phyloP scores from a whole-genome alignment of 2,329 filamentous ascomycete genomes.

The Claviceps sp. region DNA sequence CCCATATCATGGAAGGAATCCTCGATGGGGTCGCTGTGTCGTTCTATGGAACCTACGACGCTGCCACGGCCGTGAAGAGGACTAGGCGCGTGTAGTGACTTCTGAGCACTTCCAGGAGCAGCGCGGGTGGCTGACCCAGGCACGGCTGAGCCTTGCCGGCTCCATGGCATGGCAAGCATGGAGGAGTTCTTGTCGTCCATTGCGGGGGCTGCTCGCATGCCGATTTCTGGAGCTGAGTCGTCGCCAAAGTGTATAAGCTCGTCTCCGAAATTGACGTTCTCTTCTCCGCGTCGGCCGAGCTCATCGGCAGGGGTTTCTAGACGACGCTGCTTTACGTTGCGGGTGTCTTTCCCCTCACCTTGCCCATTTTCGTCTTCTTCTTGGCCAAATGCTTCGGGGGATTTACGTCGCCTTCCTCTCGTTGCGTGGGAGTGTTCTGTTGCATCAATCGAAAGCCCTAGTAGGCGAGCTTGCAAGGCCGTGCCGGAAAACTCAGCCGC shows the following conservation, averaged over 20 bases:
- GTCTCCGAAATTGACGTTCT: conserved; percentile 14
- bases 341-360: conserved; percentile 7
- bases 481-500: conserved; percentile 30
- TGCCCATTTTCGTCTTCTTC: conserved; percentile 11
- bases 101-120: conserved; percentile 23
- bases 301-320: conserved; percentile 14
- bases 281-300: conserved; percentile 13
- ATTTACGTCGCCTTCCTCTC: conserved; percentile 26
- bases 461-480: conserved; percentile 21
- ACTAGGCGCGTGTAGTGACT: conserved; percentile 19
- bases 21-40: conserved; percentile 30
- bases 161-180: conserved; percentile 39
- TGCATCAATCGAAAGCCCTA: conserved; percentile 12
- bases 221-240: conserved; percentile 46
- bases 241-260: conserved; percentile 20
- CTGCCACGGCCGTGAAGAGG: conserved; percentile 25
- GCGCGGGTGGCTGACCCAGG: conserved; percentile 33
- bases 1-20: conserved; percentile 20
- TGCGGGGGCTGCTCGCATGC: conserved; percentile 50
- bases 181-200: conserved; percentile 53
- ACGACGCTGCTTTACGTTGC: conserved; percentile 24
- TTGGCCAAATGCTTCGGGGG: conserved; percentile 28
- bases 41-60: conserved; percentile 27
- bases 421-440: conserved; percentile 8
- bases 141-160: conserved; percentile 29